Evolutionary conservation across 2,329 filamentous ascomycete genomes (phyloP).

Genomic region (Colletotrichum brevisporum): DNA sequence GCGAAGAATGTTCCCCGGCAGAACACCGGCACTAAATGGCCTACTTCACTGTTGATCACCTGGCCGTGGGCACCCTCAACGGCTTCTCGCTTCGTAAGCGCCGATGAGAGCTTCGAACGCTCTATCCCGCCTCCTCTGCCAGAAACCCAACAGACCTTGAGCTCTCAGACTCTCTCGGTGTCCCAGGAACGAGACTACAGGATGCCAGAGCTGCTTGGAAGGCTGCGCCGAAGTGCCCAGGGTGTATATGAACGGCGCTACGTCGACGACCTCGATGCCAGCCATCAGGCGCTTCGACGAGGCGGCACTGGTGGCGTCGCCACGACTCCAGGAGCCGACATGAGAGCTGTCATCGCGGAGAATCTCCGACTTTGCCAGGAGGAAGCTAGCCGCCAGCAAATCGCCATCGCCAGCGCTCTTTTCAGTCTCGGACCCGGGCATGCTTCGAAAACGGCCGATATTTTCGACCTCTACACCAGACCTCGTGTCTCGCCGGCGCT

Average conservation of each 20-base stretch:
- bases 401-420: not conserved
- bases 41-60: not conserved
- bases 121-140: not conserved
- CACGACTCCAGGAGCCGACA: not conserved
- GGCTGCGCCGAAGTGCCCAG: not conserved
- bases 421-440: not conserved
- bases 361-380: not conserved
- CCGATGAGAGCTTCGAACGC: not conserved
- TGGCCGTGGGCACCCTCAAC: not conserved
- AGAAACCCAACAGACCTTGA: not conserved
- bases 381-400: not conserved
- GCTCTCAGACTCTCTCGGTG: not conserved
- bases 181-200: not conserved
- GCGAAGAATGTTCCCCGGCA: conserved; percentile 7
- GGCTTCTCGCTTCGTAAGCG: not conserved
- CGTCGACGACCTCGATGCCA: not conserved
- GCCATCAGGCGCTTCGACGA: not conserved
- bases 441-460: not conserved
- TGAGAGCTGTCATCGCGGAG: not conserved
- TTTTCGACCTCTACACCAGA: not conserved
- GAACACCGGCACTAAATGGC: not conserved
- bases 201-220: not conserved
- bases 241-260: not conserved
- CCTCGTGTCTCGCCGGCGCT: not conserved
- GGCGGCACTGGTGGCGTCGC: not conserved